Base-by-base conservation (phyloP, 768 basidiomycete genomes). In the Hypholoma fasciculare region DNA sequence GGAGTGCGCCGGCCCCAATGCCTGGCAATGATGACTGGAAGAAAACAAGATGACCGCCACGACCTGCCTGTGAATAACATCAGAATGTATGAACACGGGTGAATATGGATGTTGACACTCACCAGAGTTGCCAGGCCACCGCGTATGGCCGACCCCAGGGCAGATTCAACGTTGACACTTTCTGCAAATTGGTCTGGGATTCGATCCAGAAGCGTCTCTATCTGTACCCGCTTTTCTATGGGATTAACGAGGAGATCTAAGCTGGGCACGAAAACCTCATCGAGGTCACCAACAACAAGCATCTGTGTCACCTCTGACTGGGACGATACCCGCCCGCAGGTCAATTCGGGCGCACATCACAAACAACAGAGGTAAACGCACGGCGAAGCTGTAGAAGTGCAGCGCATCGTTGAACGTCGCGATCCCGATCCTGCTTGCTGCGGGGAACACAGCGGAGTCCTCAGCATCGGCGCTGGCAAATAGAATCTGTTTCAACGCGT, bases 251-350 rank as follows among this genome's bases (percentile, higher is more conserved):
- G 90, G 40, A 96, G 76, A 2, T 88, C 89, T 5, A 78, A 74
- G 20, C 94, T 70, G 0, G 97, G 97, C 1, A 91, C 72, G 72
- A 96, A 98, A 17, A 94, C 86, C 54, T 99, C 97, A n/a, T 94
- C 89, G 38, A 98, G 73, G 68, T 98, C 97, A 1, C 91, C 76
- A 8, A 98, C 82, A 44, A 98, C 83, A 44, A 96, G 77, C 79
- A 96, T 89, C 37, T 80, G 79, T 1, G 84, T 79, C 63, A 78
- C 74, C 68, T 82, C 76, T 76, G 75, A 72, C 78, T 80, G 71
- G 51, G 69, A 53, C 63, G 69, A 63, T 50, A 61, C 70, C 63
- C 71, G 69, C 52, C 57, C 60, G 62, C 51, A 57, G 61, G 36
- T 53, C 42, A 60, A 52, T 52, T 58, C 49, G 56, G 63, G 49